phyloP scores from a whole-genome alignment of 2,329 filamentous ascomycete genomes.

The Paraphoma chrysanthemicola region DNA sequence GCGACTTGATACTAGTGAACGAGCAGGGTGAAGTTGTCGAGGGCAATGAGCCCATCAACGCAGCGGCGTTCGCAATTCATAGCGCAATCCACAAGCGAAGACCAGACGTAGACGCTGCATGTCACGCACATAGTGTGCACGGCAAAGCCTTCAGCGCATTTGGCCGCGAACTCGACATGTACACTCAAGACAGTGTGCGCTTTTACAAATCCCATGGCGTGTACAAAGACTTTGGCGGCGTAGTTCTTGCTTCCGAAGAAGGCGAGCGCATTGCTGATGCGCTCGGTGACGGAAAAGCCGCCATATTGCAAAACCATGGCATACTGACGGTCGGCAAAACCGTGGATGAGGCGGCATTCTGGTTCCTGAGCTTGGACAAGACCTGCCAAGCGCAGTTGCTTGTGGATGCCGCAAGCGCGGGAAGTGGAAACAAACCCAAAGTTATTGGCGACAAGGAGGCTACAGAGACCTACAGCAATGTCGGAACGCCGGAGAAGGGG shows the following conservation, averaged over 20 bases:
- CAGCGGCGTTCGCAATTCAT: slow-evolving; percentile 57
- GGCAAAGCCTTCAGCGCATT: slow-evolving; percentile 58
- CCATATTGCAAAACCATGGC: slow-evolving; percentile 50
- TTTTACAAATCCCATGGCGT: slow-evolving; percentile 53
- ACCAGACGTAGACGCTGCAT: slow-evolving; percentile 51
- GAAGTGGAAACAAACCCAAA: slow-evolving; percentile 49
- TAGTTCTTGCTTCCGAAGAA: slow-evolving; percentile 53
- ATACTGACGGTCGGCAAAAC: slow-evolving; percentile 48
- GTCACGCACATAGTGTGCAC: slow-evolving; percentile 55
- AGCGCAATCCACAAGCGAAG: slow-evolving; percentile 49
- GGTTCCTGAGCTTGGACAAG: slow-evolving; percentile 55
- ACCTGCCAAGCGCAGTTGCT: slow-evolving; percentile 56
- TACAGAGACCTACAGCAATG: slow-evolving; percentile 47
- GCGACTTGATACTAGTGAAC: slow-evolving; percentile 53
- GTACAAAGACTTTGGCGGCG: slow-evolving; percentile 50
- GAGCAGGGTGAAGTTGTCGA: slow-evolving; percentile 51
- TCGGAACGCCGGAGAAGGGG: slow-evolving; percentile 59
- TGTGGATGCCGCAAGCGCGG: slow-evolving; percentile 49
- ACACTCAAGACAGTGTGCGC: slow-evolving; percentile 56
- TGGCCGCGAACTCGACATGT: slow-evolving; percentile 55
- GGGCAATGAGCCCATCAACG: slow-evolving; percentile 53
- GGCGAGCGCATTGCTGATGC: slow-evolving; percentile 53
- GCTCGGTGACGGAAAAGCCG: slow-evolving; percentile 44
- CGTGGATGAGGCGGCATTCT: slow-evolving; percentile 55
- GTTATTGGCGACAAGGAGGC: slow-evolving; percentile 52